Base-by-base conservation (phyloP, 202 grass and related monocot genomes). In the Panicum virgatum region DNA sequence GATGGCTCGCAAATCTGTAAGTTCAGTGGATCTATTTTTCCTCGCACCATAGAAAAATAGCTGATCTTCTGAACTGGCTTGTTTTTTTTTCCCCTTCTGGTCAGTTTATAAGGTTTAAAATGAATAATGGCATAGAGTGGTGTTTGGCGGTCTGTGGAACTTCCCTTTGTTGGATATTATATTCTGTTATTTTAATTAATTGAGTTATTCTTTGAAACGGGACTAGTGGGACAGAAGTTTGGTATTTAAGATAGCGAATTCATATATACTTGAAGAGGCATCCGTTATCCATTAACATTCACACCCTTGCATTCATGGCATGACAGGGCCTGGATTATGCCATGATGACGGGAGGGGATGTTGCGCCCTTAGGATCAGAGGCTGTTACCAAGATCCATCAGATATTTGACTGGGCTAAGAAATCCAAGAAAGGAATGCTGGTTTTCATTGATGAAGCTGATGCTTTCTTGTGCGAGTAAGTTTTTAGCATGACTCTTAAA, bases 261-360 rank as follows among this genome's bases (percentile, higher is more conserved):
- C 3, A 12, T 27, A 16, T 56, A 47, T 78, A 27, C 59, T 78
- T 83, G 22, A 62, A 68, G 19, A 30, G 44, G 9, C 18, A 79
- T 73, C 39, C 6, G 26, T 11, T 52, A 79, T 61, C 50, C 12
- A 32, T 2, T 51, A 36, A 30, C 61, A 38, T 27, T 73, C 32
- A 30, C 25, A 40, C 26, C 9, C 12, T 64, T 69, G 58, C 64
- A 69, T 53, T 12, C 23, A 61, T 45, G 37, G 68, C 18, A 13
- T 80, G 43, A 27, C 83, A 99, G 96, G 93, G 91, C 50, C 75
- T 99, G 71, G 96, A 96, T 96, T 96, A 99, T 84, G 91, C 96
- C 25, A 96, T 98, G 96, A 98, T 98, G 92, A 98, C 96, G 5
- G 96, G 96, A 64, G 96, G 96, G 56, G 96, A 99, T 87, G 96